Base-by-base conservation (phyloP, 192 early-diverging fungal species). In the Coemansia umbellata region DNA sequence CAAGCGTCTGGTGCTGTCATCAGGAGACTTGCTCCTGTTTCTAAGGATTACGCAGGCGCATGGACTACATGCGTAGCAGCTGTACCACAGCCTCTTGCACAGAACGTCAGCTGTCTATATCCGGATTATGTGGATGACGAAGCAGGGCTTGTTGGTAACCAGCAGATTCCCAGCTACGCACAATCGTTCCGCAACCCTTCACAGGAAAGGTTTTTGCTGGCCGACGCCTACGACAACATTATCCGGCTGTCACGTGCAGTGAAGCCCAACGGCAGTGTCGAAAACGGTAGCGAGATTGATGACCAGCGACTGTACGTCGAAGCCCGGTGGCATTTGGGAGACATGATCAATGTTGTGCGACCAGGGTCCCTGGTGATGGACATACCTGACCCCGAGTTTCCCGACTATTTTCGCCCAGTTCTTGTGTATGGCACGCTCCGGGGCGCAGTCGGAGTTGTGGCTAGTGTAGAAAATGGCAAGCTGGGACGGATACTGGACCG, bases 301-400 rank as follows among this genome's bases (percentile, higher is more conserved):
- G 47, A 53, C 31, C 47, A 54, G 37, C 51, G 69, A 10, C 47
- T 96, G 44, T 72, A 78, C 31, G 60, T 81, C 11, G 64, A 78
- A 50, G 91, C 81, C n/a, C 74, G 79, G 40, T 92, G 69, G 65
- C 90, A 92, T 53, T 21, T 95, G 31, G 92, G 92, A 19, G 88
- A 93, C 47, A 64, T 76, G 24, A 76, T 98, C 56, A 96, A 94
- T 61, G 73, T 81, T 8, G 81, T 98, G 32, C 66, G 83, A 28
- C 55, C 79, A 24, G 95, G 94, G 11, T 86, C 91, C 5, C 68
- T 97, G 69, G 86, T 88, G 1, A 87, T 87, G 82, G 77, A 83
- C 15, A 62, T 87, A 7, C 69, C 82, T 1, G 87, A 88, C 7
- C 49, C 73, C 7, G 81, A 85, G 47, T 76, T 74, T 8, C 78